A percentile compares a stretch with the other conserved stretches of the same genome.
These are phyloP conservation scores for Blastomyces silverae DNA, from an alignment of 2,329 filamentous ascomycete species.

Conservation along the genomic window DNA sequence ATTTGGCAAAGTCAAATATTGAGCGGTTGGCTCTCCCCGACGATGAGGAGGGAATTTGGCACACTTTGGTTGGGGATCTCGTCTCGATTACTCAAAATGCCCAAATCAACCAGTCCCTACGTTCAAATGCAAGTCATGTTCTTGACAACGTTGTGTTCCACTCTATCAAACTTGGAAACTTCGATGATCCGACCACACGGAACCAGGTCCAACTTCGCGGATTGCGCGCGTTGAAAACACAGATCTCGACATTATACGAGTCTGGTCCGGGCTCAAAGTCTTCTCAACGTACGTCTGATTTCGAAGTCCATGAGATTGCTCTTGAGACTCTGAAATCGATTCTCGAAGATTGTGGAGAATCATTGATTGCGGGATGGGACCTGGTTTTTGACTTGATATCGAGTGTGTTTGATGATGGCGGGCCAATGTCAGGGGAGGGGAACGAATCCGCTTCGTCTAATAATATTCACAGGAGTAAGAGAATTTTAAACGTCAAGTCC, in stretches of 20 bases:
- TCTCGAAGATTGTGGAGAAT: constrained; percentile 82
- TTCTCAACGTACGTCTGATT: constrained; percentile 56
- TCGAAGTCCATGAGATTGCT: constrained; percentile 72
- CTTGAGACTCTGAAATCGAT: constrained; percentile 75
- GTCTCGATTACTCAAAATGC: constrained; percentile 41
- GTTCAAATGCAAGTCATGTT: constrained; percentile 55
- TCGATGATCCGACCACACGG: constrained; percentile 42
- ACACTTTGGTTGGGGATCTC: constrained; percentile 53
- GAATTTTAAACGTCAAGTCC: constrained; percentile 43
- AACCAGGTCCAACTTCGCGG: constrained; percentile 65
- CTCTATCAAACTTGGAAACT: constrained; percentile 38
- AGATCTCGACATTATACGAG: constrained; percentile 54
- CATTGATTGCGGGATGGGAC: constrained; percentile 74
- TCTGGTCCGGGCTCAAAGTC: constrained; percentile 50
- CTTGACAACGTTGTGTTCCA: constrained; percentile 44
- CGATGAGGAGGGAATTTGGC: constrained; percentile 68
- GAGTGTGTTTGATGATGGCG: constrained; percentile 61
- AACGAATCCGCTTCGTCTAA: constrained; percentile 24
- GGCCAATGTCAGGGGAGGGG: constrained; percentile 29
- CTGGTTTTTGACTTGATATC: constrained; percentile 78
- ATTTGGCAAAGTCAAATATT: constrained; percentile 67
- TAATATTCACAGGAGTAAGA: constrained; percentile 3
- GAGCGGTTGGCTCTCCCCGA: constrained; percentile 63
- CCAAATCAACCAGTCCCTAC: constrained; percentile 35
- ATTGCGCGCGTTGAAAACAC: constrained; percentile 58